These are phyloP conservation scores for Bolboschoenus planiculmis DNA, from an alignment of 176 grass and related monocot genomes.

Conservation along the genomic window DNA sequence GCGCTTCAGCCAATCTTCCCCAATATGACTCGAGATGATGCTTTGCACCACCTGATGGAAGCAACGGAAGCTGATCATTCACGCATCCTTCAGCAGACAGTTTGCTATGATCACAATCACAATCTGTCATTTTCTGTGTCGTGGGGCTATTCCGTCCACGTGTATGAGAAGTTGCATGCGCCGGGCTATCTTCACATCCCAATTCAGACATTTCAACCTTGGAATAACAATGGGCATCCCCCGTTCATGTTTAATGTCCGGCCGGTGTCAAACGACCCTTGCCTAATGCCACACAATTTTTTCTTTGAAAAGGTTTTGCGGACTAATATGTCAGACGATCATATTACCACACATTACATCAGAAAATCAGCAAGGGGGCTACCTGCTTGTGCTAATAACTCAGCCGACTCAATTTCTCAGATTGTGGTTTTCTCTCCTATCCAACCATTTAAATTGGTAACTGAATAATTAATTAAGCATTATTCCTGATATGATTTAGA, in stretches of 20 bases:
- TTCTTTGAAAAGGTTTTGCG: not conserved
- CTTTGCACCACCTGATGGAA: constrained; percentile 1
- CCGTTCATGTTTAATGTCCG: constrained; percentile 19
- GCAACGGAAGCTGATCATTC: not conserved
- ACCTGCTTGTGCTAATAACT: not conserved
- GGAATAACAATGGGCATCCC: not conserved
- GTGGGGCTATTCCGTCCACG: not conserved
- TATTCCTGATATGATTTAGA: too few species aligned
- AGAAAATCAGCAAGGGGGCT: not conserved
- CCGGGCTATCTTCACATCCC: constrained; percentile 3
- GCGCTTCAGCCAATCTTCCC: not conserved
- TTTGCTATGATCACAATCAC: not conserved
- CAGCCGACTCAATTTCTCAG: not conserved
- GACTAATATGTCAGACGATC: not conserved
- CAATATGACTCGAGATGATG: not conserved
- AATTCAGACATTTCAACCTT: constrained; percentile 9
- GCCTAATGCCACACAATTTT: not conserved
- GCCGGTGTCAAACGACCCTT: not conserved
- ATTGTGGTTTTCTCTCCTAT: not conserved
- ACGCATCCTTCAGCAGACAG: constrained; percentile 3
- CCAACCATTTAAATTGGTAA: too few species aligned
- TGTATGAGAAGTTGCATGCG: not conserved
- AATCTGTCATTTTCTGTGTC: constrained; percentile 1
- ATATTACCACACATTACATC: not conserved
- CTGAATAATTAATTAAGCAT: too few species aligned